A percentile compares a stretch with the other conserved stretches of the same genome.
Evolutionary conservation across 1,284 basidiomycete genomes (phyloP).

Genomic region (Hemileia vastatrix): DNA sequence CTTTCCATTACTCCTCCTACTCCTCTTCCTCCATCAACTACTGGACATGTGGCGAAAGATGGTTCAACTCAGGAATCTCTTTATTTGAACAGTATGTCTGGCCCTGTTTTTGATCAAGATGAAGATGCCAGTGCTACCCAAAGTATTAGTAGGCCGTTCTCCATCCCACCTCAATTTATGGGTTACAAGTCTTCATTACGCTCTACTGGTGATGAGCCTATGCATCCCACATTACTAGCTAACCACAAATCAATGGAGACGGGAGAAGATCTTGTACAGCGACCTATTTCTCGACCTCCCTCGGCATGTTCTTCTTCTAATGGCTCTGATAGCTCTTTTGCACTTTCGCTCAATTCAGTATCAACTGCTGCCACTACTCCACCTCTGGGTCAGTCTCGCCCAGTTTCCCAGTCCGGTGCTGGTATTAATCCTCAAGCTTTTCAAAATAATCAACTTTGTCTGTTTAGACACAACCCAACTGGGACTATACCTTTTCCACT

Average conservation of each 20-base stretch:
- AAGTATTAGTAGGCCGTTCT: not conserved
- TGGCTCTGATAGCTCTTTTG: constrained; percentile 17
- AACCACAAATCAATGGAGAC: not conserved
- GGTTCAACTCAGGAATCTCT: not conserved
- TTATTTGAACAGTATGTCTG: no score
- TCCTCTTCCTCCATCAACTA: not conserved
- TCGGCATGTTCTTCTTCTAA: constrained; percentile 15
- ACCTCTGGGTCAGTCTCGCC: no score
- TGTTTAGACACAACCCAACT: no score
- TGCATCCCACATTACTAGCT: not conserved
- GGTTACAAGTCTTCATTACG: no score
- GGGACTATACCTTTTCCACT: no score
- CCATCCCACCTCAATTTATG: not conserved
- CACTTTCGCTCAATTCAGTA: no score
- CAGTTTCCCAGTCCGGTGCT: no score
- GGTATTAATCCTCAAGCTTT: no score
- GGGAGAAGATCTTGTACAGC: constrained; percentile 1
- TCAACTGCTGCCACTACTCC: no score
- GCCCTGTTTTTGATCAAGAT: not conserved
- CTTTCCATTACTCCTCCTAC: constrained; percentile 6
- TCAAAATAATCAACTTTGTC: no score
- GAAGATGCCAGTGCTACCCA: not conserved
- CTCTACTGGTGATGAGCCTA: no score
- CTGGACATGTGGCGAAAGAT: no score
- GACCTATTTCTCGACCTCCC: constrained; percentile 8